Percentiles rank a stretch among this genome's conserved stretches.
phyloP scores from a whole-genome alignment of 75 land plant species.

The Selaginella tamariscina region DNA sequence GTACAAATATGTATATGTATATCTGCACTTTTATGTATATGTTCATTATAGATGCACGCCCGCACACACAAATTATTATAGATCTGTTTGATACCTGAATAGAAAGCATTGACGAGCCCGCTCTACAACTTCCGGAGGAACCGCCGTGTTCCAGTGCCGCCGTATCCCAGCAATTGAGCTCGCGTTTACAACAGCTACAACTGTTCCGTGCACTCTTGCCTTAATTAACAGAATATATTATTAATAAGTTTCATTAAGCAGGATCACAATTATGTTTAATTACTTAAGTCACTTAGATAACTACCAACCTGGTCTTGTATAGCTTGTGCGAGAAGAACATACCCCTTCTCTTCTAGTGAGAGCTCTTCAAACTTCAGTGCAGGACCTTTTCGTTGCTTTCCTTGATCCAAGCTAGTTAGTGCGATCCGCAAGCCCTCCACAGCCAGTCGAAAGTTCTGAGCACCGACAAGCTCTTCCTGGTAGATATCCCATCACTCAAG shows the following conservation, averaged over 20 bases:
- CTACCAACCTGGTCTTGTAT: conserved; percentile 48
- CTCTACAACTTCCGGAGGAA: conserved; percentile 45
- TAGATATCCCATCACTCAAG: conserved; percentile 47
- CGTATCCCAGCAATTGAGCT: conserved; percentile 52
- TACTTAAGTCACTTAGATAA: too few relatives aligned
- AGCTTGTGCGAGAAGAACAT: conserved; percentile 57
- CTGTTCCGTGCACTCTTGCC: conserved; percentile 34
- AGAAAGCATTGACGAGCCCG: conserved; percentile 40
- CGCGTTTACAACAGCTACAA: conserved; percentile 83
- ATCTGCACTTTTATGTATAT: too few relatives aligned
- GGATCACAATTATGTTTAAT: too few relatives aligned
- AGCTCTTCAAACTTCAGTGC: conserved; percentile 43
- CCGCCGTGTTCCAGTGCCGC: conserved; percentile 50
- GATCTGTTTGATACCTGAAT: too few relatives aligned
- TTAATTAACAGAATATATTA: too few relatives aligned
- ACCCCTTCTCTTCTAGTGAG: conserved; percentile 53
- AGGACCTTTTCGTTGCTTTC: background rate
- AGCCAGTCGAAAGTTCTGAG: conserved; percentile 49
- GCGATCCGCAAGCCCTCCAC: conserved; percentile 65
- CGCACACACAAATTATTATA: too few relatives aligned
- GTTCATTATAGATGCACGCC: too few relatives aligned
- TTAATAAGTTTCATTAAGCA: too few relatives aligned
- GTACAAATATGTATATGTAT: too few relatives aligned
- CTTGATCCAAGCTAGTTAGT: conserved; percentile 34
- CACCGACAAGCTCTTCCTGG: conserved; percentile 34